These are phyloP conservation scores for Cercospora canescens DNA, from an alignment of 2,329 filamentous ascomycete species.

Conservation along the genomic window DNA sequence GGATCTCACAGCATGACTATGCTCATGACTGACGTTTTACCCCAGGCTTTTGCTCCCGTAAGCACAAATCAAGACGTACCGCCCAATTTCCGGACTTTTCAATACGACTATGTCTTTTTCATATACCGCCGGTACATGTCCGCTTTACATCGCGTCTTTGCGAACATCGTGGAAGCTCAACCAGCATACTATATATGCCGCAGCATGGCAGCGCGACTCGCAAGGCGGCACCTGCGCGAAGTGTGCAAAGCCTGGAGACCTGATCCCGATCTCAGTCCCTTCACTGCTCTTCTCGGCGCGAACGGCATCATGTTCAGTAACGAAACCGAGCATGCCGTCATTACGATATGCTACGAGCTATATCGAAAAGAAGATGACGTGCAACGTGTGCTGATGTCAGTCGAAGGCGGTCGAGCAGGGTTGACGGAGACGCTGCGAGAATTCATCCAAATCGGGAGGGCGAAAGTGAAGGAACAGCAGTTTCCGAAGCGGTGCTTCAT, in stretches of 20 bases:
- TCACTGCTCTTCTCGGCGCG: constrained; percentile 7
- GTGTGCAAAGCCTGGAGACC: constrained; percentile 4
- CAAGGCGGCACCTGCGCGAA: constrained; percentile 10
- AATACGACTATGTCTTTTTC: constrained; percentile 17
- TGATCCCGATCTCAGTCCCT: background rate
- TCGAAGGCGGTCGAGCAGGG: constrained; percentile 4
- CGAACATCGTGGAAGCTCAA: constrained; percentile 3
- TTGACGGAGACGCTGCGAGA: constrained; percentile 1
- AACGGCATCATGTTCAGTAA: constrained; percentile 14
- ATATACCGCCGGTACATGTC: constrained; percentile 12
- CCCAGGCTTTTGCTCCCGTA: constrained; percentile 13
- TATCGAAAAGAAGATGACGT: constrained; percentile 13
- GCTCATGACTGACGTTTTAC: background rate
- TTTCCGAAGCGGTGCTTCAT: constrained; percentile 9
- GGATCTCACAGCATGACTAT: background rate
- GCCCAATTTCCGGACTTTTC: constrained; percentile 6
- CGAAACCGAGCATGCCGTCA: constrained; percentile 14
- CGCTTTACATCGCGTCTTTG: constrained; percentile 17
- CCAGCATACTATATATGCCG: constrained; percentile 17
- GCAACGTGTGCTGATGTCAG: constrained; percentile 1
- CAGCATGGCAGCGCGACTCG: constrained; percentile 13
- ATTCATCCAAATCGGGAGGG: constrained; percentile 1
- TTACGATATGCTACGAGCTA: constrained; percentile 13
- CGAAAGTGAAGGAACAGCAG: background rate
- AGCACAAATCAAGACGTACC: constrained; percentile 9